A percentile compares a stretch with the other conserved stretches of the same genome.
Conservation (phyloP, 2,329 filamentous ascomycete species). For the Coniochaeta sp. region DNA sequence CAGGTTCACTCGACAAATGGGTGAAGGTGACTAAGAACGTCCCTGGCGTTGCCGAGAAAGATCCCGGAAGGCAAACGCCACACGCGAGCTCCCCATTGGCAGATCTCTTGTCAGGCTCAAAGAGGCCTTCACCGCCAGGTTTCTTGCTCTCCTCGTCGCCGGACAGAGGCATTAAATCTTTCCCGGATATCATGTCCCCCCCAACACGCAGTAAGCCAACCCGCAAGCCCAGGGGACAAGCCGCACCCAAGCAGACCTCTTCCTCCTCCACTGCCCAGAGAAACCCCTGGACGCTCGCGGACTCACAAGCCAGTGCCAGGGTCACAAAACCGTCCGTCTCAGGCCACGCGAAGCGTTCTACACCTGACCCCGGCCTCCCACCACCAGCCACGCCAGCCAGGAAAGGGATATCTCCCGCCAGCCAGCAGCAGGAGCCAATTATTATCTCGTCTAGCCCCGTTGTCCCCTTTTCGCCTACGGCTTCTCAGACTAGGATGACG, state of each 20-base stretch:
- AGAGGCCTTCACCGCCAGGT: not conserved
- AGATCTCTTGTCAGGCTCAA: not conserved
- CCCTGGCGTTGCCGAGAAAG: not conserved
- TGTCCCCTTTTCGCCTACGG: not conserved
- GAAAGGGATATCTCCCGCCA: not conserved
- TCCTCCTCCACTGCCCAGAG: conserved; percentile 10
- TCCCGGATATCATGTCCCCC: not conserved
- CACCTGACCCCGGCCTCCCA: not conserved
- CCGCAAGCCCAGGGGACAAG: conserved; percentile 12
- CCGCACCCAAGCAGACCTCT: conserved; percentile 6
- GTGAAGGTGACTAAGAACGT: conserved; percentile 17
- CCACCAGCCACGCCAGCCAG: not conserved
- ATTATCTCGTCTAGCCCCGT: conserved; percentile 20
- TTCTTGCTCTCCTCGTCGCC: not conserved
- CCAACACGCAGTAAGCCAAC: conserved; percentile 20
- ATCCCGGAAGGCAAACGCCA: not conserved
- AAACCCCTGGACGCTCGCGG: conserved; percentile 32
- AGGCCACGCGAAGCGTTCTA: not conserved
- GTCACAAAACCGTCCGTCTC: conserved; percentile 8
- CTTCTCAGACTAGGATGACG: not conserved
- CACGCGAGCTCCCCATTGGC: not conserved
- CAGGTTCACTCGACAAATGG: conserved; percentile 28
- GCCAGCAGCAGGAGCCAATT: conserved; percentile 11
- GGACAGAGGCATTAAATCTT: not conserved
- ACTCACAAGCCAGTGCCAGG: conserved; percentile 26